Percentiles rank a stretch among this genome's conserved stretches.
Conservation (phyloP, 495 filamentous ascomycete species). For the Friedmanniomyces simplex region DNA sequence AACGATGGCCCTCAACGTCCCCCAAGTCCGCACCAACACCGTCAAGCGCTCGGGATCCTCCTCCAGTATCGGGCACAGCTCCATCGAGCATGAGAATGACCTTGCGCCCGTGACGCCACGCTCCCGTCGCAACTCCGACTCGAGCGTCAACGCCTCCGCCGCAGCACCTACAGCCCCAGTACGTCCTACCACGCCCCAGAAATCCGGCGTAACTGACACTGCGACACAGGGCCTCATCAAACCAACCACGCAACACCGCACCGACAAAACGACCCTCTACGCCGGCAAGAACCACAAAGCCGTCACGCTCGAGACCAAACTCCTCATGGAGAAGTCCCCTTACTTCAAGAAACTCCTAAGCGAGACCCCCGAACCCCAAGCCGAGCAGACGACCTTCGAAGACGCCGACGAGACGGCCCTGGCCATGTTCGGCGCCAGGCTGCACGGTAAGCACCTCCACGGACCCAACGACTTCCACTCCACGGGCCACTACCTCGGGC, state of each 20-base stretch:
- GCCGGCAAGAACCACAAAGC: conserved; percentile 10
- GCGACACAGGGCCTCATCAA: not conserved
- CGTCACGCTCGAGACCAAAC: conserved; percentile 15
- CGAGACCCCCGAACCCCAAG: conserved; percentile 4
- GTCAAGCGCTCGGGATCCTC: conserved; percentile 1
- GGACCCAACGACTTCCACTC: conserved; percentile 26
- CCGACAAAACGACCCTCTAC: conserved; percentile 8
- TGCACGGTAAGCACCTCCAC: conserved; percentile 13
- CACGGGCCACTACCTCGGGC: conserved; percentile 22
- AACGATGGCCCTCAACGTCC: not conserved
- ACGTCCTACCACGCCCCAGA: not conserved
- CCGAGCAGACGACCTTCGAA: conserved; percentile 19
- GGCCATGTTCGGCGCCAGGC: conserved; percentile 15
- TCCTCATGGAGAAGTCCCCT: conserved; percentile 12
- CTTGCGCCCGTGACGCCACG: conserved; percentile 4
- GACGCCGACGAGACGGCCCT: conserved; percentile 23
- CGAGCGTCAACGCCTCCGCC: not conserved
- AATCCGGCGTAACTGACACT: not conserved
- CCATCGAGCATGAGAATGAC: conserved; percentile 9
- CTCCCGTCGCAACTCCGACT: conserved; percentile 7
- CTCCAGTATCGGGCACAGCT: not conserved
- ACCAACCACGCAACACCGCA: not conserved
- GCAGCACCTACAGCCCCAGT: not conserved
- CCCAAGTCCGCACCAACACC: not conserved
- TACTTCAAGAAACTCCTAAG: conserved; percentile 22